Base-by-base conservation (phyloP, 306 rosid species). In the Sophora flavescens region DNA sequence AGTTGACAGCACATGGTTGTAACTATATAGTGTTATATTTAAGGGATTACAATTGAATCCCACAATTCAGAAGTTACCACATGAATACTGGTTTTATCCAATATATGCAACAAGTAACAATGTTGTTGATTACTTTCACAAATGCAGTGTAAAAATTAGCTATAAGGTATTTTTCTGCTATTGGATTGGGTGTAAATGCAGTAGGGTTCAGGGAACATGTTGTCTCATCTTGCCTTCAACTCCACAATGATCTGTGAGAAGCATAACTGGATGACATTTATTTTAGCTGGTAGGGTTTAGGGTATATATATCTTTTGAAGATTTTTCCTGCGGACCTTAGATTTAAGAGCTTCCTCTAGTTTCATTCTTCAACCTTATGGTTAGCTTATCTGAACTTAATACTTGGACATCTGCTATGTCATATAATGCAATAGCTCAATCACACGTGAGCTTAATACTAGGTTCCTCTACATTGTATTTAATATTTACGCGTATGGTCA, bases 271-370 rank as follows among this genome's bases (percentile, higher is more conserved):
- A 48, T 8, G 11, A 16, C 11, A 53, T 53, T 17, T 16, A 53
- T 6, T 53, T 15, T 53, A 18, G 13, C 61, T 9, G 44, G 14
- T 15, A 12, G 41, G 17, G 65, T 33, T 9, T 59, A 59, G 52
- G 15, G 15, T n/a, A n/a, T n/a, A n/a, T n/a, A n/a, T 45, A 47
- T 47, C 15, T 32, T 32, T 15, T 60, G 26, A 16, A 32, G 42
- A 60, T 32, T 60, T 60, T 60, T 60, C 65, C 18, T 14, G 11
- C n/a, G n/a, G n/a, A n/a, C n/a, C n/a, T n/a, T n/a, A n/a, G n/a
- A n/a, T n/a, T n/a, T n/a, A n/a, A n/a, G n/a, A n/a, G n/a, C n/a
- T n/a, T n/a, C n/a, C n/a, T n/a, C n/a, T n/a, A n/a, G n/a, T n/a
- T n/a, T n/a, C n/a, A n/a, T n/a, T n/a, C n/a, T n/a, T n/a, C n/a